A percentile compares a stretch with the other conserved stretches of the same genome.
These are phyloP conservation scores for Xylariomycetidae sp. DNA, from an alignment of 2,329 filamentous ascomycete genomes.

Conservation along the genomic window DNA sequence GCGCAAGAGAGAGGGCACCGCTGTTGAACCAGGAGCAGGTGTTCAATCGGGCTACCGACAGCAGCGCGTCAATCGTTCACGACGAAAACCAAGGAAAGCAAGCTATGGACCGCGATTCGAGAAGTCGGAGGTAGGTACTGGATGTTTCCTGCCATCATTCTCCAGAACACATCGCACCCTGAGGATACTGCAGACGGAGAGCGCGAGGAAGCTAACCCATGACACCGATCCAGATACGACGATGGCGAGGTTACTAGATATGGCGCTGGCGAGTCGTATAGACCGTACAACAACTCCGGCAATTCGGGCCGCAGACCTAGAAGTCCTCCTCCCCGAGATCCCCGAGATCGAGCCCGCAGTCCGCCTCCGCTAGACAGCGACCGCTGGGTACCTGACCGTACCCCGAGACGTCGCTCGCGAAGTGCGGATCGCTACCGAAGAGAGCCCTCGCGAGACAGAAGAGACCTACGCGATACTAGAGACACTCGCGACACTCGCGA, in stretches of 20 bases:
- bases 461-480: conserved; percentile 16
- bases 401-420: conserved; percentile 35
- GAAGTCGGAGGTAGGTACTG: conserved; percentile 24
- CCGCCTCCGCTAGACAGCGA: conserved; percentile 32
- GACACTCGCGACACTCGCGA: conserved; percentile 20
- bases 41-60: too few species aligned
- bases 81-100: too few species aligned
- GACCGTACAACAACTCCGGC: conserved; percentile 44
- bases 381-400: conserved; percentile 36
- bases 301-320: conserved; percentile 29
- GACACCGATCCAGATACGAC: conserved; percentile 40
- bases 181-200: too few species aligned
- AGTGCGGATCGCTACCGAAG: conserved; percentile 35
- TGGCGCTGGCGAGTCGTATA: conserved; percentile 56
- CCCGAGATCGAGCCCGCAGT: conserved; percentile 31
- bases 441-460: conserved; percentile 29
- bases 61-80: too few species aligned
- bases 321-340: conserved; percentile 16
- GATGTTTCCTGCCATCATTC: neutral
- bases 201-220: too few species aligned
- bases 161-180: too few species aligned
- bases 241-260: conserved; percentile 58
- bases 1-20: too few species aligned
- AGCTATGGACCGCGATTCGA: conserved; percentile 25
- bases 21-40: too few species aligned